Base-by-base conservation (phyloP, 352 stramenopile genomes). In the Pythium aristosporum region DNA sequence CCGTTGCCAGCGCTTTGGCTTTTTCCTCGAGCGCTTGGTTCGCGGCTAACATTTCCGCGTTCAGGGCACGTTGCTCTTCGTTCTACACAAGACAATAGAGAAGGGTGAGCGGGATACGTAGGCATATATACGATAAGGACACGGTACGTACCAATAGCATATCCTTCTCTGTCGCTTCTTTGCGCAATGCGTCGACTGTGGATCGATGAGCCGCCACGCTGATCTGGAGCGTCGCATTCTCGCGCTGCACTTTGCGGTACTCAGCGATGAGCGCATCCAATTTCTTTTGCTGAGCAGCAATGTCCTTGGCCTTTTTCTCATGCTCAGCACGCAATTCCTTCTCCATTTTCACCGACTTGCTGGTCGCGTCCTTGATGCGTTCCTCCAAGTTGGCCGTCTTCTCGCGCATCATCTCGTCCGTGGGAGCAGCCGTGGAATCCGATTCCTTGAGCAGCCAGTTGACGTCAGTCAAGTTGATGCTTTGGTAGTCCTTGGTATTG, bases 401-500 rank as follows among this genome's bases (percentile, higher is more conserved):
- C 53, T 95, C 86, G 39, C 85, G 84, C 77, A 93, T 91, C 52
- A 92, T 69, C 65, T 94, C 87, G 61, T 96, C 87, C 2, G 82
- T 92, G 16, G 83, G 85, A 9, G 85, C 85, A 16, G 80, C 76
- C 28, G 78, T 83, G 52, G 83, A 67, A 48, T 96, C 87, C 34
- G 88, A 76, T 8, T 77, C 87, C 49, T 90, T 96, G 32, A 96
- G 82, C 61, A 96, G 76, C 87, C 87, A 96, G 71, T 83, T 85
- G 9, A 96, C 79, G 39, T 92, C 79, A 25, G 76, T 85, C 30
- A 96, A 63, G 63, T 82, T 86, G 43, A 96, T 88, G 58, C 85
- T 96, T 65, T 92, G 83, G 67, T 96, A 96, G 63, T 96, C 87
- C 51, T 94, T 96, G 48, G 87, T 96, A 67, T 87, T 92, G 61